phyloP scores from a whole-genome alignment of 148 eudicot species.

The Polygonum maritimum region DNA sequence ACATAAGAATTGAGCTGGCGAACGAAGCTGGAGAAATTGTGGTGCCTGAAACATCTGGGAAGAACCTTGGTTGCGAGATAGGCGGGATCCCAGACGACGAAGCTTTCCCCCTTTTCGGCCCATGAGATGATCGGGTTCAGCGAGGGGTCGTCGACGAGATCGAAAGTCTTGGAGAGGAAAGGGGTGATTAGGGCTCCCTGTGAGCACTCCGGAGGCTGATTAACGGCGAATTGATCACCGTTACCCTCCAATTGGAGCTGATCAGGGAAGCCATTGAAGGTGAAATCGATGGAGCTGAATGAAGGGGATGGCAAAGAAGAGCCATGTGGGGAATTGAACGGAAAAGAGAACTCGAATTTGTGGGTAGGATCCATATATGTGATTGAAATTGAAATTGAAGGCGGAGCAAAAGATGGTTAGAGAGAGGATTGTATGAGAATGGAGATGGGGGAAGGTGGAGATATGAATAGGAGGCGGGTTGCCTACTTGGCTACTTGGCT shows the following conservation, averaged over 20 bases:
- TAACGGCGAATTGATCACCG: conserved; percentile 15
- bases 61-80: conserved; percentile 56
- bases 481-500: conserved; percentile 11
- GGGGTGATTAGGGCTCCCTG: conserved; percentile 53
- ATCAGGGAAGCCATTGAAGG: neutral
- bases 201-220: conserved; percentile 39
- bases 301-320: neutral
- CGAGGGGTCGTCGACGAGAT: conserved; percentile 58
- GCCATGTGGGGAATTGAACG: neutral
- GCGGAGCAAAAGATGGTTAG: neutral
- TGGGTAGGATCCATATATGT: conserved; percentile 4
- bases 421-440: neutral
- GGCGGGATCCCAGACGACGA: conserved; percentile 74
- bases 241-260: neutral
- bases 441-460: neutral
- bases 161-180: conserved; percentile 71
- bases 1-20: conserved; percentile 97
- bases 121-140: conserved; percentile 65
- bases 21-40: conserved; percentile 91
- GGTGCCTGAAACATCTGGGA: conserved; percentile 85
- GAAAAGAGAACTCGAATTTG: neutral
- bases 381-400: neutral
- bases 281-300: neutral
- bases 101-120: conserved; percentile 52
- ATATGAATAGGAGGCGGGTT: conserved; percentile 12